phyloP scores from a whole-genome alignment of 2,329 filamentous ascomycete genomes.

The Arthroderma uncinatum region DNA sequence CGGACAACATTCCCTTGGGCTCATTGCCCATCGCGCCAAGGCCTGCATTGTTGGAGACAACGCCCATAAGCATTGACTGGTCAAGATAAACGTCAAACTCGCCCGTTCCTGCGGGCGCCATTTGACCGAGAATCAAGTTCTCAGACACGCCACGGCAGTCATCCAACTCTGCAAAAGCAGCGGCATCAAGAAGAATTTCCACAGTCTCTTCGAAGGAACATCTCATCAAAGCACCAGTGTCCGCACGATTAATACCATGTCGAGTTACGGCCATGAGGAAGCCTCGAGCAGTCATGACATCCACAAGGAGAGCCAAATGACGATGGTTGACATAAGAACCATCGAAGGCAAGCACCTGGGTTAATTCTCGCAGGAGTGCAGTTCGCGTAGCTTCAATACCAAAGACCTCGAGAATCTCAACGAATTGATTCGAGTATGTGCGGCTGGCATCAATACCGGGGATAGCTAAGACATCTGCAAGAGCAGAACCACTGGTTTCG shows the following conservation, averaged over 20 bases:
- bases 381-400: constrained; percentile 90
- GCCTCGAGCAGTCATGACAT: constrained; percentile 95
- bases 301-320: constrained; percentile 85
- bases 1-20: constrained; percentile 59
- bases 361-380: constrained; percentile 77
- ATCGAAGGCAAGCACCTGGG: constrained; percentile 88
- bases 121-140: constrained; percentile 95
- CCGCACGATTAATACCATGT: constrained; percentile 95
- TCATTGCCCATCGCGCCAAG: constrained; percentile 70
- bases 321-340: constrained; percentile 99
- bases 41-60: constrained; percentile 82
- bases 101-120: constrained; percentile 93
- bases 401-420: constrained; percentile 87
- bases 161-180: constrained; percentile 86
- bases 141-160: constrained; percentile 97
- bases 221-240: constrained; percentile 96
- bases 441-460: constrained; percentile 76
- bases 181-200: constrained; percentile 92
- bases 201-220: constrained; percentile 99
- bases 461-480: constrained; percentile 73
- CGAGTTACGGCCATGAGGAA: constrained; percentile 92
- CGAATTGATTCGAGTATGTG: constrained; percentile 91
- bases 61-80: constrained; percentile 88
- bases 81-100: constrained; percentile 92
- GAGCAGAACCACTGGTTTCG: constrained; percentile 81